A percentile compares a stretch with the other conserved stretches of the same genome.
These are phyloP conservation scores for Thelephora terrestris DNA, from an alignment of 1,284 basidiomycete genomes.

Conservation along the genomic window DNA sequence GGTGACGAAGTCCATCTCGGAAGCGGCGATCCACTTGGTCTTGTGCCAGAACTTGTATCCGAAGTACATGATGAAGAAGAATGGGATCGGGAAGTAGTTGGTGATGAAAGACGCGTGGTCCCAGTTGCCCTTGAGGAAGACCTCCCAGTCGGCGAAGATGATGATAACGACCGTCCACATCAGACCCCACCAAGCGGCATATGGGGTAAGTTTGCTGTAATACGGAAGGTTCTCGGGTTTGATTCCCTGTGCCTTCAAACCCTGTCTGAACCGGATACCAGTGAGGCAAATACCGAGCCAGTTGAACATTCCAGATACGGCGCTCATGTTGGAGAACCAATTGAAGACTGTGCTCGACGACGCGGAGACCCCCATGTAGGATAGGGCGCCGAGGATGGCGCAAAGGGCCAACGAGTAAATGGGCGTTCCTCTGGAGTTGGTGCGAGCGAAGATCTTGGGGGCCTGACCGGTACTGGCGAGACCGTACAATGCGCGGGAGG, in stretches of 20 bases:
- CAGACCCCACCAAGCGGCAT: conserved; percentile 65
- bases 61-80: conserved; percentile 37
- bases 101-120: conserved; percentile 25
- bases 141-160: neutral
- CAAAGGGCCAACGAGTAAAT: conserved; percentile 60
- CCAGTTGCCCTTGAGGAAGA: conserved; percentile 49
- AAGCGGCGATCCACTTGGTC: neutral
- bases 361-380: conserved; percentile 54
- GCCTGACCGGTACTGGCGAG: conserved; percentile 70
- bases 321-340: conserved; percentile 56
- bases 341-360: conserved; percentile 62
- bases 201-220: conserved; percentile 51
- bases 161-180: conserved; percentile 24
- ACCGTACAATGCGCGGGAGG: conserved; percentile 75
- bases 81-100: neutral
- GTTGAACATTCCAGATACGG: conserved; percentile 46
- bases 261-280: conserved; percentile 72
- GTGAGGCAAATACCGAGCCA: conserved; percentile 81
- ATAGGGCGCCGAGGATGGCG: conserved; percentile 59
- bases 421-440: conserved; percentile 67
- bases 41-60: conserved; percentile 43
- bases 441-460: conserved; percentile 61
- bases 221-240: conserved; percentile 61
- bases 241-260: conserved; percentile 67
- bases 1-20: conserved; percentile 72